Evolutionary conservation across 495 filamentous ascomycete genomes (phyloP).

Genomic region (Staphylotrichum longicolle): DNA sequence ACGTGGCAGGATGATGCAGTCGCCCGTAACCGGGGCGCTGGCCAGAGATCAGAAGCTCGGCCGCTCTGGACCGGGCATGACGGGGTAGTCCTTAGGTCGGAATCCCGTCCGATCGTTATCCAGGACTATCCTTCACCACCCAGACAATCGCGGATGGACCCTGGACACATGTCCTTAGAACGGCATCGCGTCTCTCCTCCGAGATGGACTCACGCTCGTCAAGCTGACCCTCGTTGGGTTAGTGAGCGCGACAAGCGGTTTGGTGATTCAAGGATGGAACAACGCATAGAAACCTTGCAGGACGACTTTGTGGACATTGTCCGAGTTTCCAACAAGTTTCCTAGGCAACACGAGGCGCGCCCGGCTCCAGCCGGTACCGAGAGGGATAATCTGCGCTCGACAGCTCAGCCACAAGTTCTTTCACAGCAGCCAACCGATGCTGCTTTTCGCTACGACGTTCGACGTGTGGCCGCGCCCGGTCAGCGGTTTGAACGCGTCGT

Average conservation of each 20-base stretch:
- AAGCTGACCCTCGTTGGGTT: slow-evolving; percentile 4
- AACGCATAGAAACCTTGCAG: slow-evolving; percentile 16
- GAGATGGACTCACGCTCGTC: slow-evolving; percentile 1
- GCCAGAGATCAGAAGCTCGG: slow-evolving; percentile 21
- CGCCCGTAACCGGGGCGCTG: neutral
- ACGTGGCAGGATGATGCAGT: slow-evolving; percentile 17
- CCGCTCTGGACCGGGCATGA: slow-evolving; percentile 28
- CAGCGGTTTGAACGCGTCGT: slow-evolving; percentile 21
- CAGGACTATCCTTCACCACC: slow-evolving; percentile 16
- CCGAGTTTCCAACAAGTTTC: slow-evolving; percentile 34
- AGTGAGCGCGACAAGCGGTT: slow-evolving; percentile 12
- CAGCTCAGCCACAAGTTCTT: neutral
- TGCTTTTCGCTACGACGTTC: neutral
- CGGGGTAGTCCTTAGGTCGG: slow-evolving; percentile 27
- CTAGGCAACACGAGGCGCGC: slow-evolving; percentile 28
- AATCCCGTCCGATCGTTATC: slow-evolving; percentile 29
- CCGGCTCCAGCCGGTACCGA: slow-evolving; percentile 5
- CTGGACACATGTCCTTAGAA: slow-evolving; percentile 10
- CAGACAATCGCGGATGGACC: slow-evolving; percentile 11
- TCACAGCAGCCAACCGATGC: neutral
- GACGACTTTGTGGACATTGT: slow-evolving; percentile 30
- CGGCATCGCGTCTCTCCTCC: slow-evolving; percentile 2
- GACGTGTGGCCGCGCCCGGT: neutral
- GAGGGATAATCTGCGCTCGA: slow-evolving; percentile 9
- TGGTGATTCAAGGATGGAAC: slow-evolving; percentile 8